A percentile compares a stretch with the other conserved stretches of the same genome.
phyloP scores from a whole-genome alignment of 2,329 filamentous ascomycete species.

The Alternaria incomplexa region DNA sequence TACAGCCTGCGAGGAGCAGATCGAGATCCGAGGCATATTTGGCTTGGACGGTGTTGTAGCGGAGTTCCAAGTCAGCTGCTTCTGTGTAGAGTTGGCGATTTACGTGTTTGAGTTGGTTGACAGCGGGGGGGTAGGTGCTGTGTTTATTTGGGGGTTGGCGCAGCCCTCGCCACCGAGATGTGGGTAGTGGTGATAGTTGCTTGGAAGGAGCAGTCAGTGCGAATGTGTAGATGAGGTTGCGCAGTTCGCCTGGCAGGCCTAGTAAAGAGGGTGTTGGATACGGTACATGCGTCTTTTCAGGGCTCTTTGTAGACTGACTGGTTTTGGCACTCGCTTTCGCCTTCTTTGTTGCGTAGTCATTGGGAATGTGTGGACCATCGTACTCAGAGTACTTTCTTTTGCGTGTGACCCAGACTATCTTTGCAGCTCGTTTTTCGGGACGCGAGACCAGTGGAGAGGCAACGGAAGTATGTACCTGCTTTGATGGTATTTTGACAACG shows the following conservation, averaged over 20 bases:
- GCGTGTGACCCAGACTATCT: neutral
- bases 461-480: neutral
- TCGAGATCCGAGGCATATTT: too few species aligned
- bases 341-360: neutral
- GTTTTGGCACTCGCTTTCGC: neutral
- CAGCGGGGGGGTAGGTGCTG: too few species aligned
- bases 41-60: neutral
- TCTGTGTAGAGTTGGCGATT: neutral
- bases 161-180: too few species aligned
- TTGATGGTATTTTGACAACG: neutral
- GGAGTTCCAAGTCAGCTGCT: neutral
- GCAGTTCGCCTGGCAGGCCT: neutral
- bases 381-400: neutral
- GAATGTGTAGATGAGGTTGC: neutral
- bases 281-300: neutral
- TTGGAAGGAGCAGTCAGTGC: neutral
- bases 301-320: neutral
- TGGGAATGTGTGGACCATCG: neutral
- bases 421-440: neutral
- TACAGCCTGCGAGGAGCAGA: neutral
- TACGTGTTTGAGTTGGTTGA: neutral
- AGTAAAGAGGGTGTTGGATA: neutral
- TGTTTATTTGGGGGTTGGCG: too few species aligned
- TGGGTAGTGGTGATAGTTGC: too few species aligned
- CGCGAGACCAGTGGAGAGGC: neutral